These are phyloP conservation scores for Carpinus fangiana DNA, from an alignment of 306 rosid species.

Conservation along the genomic window DNA sequence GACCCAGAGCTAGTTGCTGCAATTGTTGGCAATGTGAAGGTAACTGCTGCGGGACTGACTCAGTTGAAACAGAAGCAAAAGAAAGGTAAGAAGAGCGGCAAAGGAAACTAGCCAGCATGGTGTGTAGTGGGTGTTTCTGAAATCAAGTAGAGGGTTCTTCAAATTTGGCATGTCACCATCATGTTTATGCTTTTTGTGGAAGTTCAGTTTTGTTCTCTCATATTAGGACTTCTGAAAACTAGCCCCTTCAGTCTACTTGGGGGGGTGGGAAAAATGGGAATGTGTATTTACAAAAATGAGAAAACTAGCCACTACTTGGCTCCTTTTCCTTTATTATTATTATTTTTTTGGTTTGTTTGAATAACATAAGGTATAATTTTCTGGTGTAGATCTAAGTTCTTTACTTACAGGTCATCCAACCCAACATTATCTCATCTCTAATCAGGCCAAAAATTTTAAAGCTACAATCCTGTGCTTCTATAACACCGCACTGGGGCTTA, in stretches of 20 bases:
- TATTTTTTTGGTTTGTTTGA: neutral
- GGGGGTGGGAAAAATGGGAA: too few species aligned
- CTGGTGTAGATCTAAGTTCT: neutral
- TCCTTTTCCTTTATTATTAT: neutral
- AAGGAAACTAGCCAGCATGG: slow-evolving; percentile 26
- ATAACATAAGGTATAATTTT: neutral
- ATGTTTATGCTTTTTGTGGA: neutral
- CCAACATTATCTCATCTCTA: too few species aligned
- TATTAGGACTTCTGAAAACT: neutral
- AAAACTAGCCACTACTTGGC: too few species aligned
- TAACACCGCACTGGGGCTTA: neutral
- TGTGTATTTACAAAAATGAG: too few species aligned
- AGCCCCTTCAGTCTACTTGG: neutral
- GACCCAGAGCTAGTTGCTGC: slow-evolving; percentile 91
- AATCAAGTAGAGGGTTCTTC: neutral
- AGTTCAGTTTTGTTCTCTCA: neutral
- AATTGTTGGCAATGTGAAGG: slow-evolving; percentile 79
- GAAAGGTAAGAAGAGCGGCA: slow-evolving; percentile 77
- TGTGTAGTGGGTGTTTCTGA: neutral
- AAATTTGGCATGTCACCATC: neutral
- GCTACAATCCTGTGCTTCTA: neutral
- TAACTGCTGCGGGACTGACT: slow-evolving; percentile 84
- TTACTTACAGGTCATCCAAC: neutral
- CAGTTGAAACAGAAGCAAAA: slow-evolving; percentile 93
- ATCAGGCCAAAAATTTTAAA: neutral